Evolutionary conservation across 768 basidiomycete genomes (phyloP).

Genomic region (Boletus reticulatus): DNA sequence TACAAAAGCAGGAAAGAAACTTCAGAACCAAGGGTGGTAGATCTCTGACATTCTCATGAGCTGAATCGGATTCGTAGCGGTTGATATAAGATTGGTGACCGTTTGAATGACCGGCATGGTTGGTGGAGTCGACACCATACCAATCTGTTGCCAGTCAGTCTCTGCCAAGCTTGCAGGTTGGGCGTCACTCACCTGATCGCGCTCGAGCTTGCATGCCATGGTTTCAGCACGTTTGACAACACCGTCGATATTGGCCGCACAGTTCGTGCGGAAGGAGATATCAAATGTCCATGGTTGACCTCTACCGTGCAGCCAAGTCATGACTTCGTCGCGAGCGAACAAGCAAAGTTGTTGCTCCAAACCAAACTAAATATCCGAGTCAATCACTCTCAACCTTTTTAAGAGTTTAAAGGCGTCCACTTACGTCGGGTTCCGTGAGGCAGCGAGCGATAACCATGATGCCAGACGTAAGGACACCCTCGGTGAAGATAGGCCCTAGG

Average conservation of each 20-base stretch:
- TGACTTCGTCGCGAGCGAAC: constrained; percentile 91
- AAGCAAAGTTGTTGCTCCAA: constrained; percentile 90
- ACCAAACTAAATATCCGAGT: constrained; percentile 59
- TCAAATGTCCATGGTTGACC: constrained; percentile 60
- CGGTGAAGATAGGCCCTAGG: constrained; percentile 82
- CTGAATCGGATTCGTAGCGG: constrained; percentile 82
- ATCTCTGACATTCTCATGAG: constrained; percentile 84
- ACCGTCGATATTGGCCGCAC: constrained; percentile 59
- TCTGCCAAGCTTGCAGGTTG: background rate
- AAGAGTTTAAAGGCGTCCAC: constrained; percentile 12
- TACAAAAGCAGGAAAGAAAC: background rate
- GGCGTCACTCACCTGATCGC: constrained; percentile 60
- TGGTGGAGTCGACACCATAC: constrained; percentile 21
- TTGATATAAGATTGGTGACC: constrained; percentile 77
- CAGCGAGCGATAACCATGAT: constrained; percentile 90
- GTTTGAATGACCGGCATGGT: constrained; percentile 68
- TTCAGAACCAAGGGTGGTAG: constrained; percentile 83
- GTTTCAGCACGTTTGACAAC: constrained; percentile 79
- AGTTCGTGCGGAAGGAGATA: constrained; percentile 53
- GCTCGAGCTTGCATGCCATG: constrained; percentile 83
- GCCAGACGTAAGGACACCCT: constrained; percentile 83
- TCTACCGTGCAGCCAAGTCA: constrained; percentile 65
- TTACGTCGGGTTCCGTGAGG: constrained; percentile 88
- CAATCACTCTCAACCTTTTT: background rate
- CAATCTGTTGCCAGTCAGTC: constrained; percentile 19